These are phyloP conservation scores for Hypoxylon sp. DNA, from an alignment of 2,329 filamentous ascomycete species.

Conservation along the genomic window DNA sequence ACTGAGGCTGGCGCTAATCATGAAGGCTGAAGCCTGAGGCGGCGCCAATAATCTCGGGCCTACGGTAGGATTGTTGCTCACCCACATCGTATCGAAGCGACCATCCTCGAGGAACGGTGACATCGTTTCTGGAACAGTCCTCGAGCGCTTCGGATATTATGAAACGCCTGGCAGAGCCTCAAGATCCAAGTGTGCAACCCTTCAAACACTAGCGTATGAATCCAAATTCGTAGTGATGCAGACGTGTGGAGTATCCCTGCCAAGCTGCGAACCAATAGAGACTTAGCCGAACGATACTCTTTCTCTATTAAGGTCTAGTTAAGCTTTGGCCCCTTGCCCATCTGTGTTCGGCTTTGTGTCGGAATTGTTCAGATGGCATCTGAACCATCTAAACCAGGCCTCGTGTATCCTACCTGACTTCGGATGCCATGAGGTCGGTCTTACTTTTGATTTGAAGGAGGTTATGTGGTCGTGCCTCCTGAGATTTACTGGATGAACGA, in stretches of 20 bases:
- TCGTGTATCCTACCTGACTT: conserved; percentile 11
- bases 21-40: conserved; percentile 20
- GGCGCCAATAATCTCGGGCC: conserved; percentile 28
- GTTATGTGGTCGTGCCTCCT: neutral
- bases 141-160: conserved; percentile 15
- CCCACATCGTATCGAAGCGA: conserved; percentile 8
- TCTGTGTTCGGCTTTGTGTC: conserved; percentile 24
- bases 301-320: conserved; percentile 25
- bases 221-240: conserved; percentile 26
- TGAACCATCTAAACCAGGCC: conserved; percentile 5
- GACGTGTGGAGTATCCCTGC: conserved; percentile 18
- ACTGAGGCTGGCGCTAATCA: conserved; percentile 17
- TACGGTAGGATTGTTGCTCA: conserved; percentile 4
- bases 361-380: conserved; percentile 6
- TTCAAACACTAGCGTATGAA: conserved; percentile 42
- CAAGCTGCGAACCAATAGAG: conserved; percentile 25
- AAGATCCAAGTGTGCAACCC: conserved; percentile 28
- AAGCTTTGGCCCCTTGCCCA: conserved; percentile 29
- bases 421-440: conserved; percentile 2
- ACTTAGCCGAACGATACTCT: conserved; percentile 3
- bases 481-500: neutral
- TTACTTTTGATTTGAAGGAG: neutral
- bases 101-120: conserved; percentile 20
- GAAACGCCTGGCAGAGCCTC: conserved; percentile 39
- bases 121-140: conserved; percentile 29